Conservation (phyloP, 371 early-diverging fungal species). For the Saksenaea oblongispora region DNA sequence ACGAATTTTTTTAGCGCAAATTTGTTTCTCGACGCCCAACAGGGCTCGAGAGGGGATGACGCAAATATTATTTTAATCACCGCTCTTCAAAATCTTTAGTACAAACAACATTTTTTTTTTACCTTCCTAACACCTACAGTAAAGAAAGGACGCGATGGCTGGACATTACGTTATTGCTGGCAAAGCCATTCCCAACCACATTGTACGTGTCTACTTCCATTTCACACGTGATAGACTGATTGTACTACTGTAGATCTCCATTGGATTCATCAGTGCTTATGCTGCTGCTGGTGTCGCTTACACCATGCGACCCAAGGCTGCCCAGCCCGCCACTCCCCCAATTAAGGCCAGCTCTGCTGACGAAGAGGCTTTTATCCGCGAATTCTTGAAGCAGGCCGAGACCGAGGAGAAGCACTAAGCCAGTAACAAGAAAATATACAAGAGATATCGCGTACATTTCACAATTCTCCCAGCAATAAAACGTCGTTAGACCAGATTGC, state of each 20-base stretch:
- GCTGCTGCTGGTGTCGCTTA: constrained; percentile 36
- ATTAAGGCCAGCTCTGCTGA: constrained; percentile 69
- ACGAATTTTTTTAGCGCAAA: too few species aligned
- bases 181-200: constrained; percentile 46
- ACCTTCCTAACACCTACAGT: constrained; percentile 4
- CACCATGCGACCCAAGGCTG: constrained; percentile 50
- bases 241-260: constrained; percentile 34
- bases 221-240: neutral
- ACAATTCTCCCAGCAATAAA: constrained; percentile 1
- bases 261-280: constrained; percentile 51
- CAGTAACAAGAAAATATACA: neutral
- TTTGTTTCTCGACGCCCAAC: too few species aligned
- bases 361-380: constrained; percentile 67
- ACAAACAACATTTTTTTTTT: neutral
- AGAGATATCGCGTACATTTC: neutral
- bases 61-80: neutral
- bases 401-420: constrained; percentile 56
- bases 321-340: constrained; percentile 57
- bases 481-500: neutral
- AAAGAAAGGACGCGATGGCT: constrained; percentile 33
- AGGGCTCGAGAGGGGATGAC: too few species aligned
- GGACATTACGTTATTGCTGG: constrained; percentile 58
- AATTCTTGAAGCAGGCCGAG: constrained; percentile 66
- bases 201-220: constrained; percentile 32
- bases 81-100: neutral